Evolutionary conservation across 208 protist genomes (phyloP).

Genomic region (Phytomonas serpens): DNA sequence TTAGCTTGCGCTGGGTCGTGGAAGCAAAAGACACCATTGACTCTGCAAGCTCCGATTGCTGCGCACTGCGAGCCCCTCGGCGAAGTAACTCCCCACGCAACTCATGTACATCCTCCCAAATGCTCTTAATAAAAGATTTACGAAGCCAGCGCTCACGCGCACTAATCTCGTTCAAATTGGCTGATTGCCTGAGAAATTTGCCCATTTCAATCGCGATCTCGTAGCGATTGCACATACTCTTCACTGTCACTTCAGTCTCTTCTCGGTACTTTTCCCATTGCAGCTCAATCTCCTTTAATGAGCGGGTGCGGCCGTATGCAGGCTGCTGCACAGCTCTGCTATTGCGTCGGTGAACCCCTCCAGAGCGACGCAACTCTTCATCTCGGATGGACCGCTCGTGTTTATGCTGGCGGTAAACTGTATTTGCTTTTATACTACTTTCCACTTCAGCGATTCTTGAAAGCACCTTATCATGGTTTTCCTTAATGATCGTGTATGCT

Average conservation of each 20-base stretch:
- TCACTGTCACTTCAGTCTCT: slow-evolving; percentile 62
- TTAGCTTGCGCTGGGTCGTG: slow-evolving; percentile 71
- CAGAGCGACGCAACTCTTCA: slow-evolving; percentile 66
- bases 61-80: slow-evolving; percentile 76
- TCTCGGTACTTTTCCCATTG: slow-evolving; percentile 59
- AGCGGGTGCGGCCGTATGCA: slow-evolving; percentile 23
- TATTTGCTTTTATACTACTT: slow-evolving; percentile 35
- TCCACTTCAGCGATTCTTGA: slow-evolving; percentile 56
- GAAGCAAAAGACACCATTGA: slow-evolving; percentile 85
- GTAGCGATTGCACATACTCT: slow-evolving; percentile 85
- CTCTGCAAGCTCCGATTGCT: slow-evolving; percentile 86
- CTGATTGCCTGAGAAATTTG: slow-evolving; percentile 78
- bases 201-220: slow-evolving; percentile 80
- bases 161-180: slow-evolving; percentile 78
- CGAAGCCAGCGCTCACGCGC: slow-evolving; percentile 83
- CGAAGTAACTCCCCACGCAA: slow-evolving; percentile 78
- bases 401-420: slow-evolving; percentile 59
- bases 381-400: slow-evolving; percentile 49
- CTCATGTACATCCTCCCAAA: slow-evolving; percentile 89
- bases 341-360: slow-evolving; percentile 39
- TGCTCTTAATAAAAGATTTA: slow-evolving; percentile 76
- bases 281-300: slow-evolving; percentile 65
- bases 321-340: slow-evolving; percentile 1
- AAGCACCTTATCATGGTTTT: slow-evolving; percentile 69
- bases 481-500: slow-evolving; percentile 85